A percentile compares a stretch with the other conserved stretches of the same genome.
phyloP scores from a whole-genome alignment of 352 stramenopile species.

The Globisporangium perplexum region DNA sequence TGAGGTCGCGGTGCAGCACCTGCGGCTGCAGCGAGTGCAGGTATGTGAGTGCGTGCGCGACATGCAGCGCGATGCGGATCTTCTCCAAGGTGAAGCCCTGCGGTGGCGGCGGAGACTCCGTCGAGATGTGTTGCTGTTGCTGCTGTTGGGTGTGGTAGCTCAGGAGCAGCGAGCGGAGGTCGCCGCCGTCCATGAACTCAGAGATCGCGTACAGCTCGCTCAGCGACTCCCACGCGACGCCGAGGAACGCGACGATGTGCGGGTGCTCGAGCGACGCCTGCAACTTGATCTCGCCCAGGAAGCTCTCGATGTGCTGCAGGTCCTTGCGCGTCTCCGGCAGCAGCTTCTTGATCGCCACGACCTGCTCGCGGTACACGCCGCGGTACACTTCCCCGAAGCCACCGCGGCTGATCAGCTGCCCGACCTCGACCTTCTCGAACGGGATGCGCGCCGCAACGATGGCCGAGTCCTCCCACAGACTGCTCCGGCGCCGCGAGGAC shows the following conservation, averaged over 20 bases:
- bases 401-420: constrained; percentile 24
- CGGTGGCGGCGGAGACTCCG: neutral
- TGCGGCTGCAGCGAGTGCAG: constrained; percentile 33
- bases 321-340: constrained; percentile 35
- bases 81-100: constrained; percentile 25
- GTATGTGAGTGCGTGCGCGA: constrained; percentile 39
- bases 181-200: constrained; percentile 52
- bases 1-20: constrained; percentile 59
- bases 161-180: constrained; percentile 34
- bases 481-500: neutral
- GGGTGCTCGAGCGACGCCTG: constrained; percentile 41
- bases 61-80: constrained; percentile 32
- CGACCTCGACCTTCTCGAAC: constrained; percentile 29
- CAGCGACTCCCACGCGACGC: constrained; percentile 47
- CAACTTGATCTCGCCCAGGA: constrained; percentile 36
- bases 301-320: constrained; percentile 28
- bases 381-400: constrained; percentile 33
- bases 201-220: constrained; percentile 42
- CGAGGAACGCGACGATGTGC: constrained; percentile 44
- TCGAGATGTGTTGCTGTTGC: neutral
- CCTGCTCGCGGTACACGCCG: constrained; percentile 25
- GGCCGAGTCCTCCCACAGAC: constrained; percentile 30
- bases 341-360: constrained; percentile 34
- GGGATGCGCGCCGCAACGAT: constrained; percentile 32
- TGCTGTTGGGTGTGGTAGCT: constrained; percentile 9